These are phyloP conservation scores for Candida multigemmis DNA, from an alignment of 805 yeast genomes.

Conservation along the genomic window DNA sequence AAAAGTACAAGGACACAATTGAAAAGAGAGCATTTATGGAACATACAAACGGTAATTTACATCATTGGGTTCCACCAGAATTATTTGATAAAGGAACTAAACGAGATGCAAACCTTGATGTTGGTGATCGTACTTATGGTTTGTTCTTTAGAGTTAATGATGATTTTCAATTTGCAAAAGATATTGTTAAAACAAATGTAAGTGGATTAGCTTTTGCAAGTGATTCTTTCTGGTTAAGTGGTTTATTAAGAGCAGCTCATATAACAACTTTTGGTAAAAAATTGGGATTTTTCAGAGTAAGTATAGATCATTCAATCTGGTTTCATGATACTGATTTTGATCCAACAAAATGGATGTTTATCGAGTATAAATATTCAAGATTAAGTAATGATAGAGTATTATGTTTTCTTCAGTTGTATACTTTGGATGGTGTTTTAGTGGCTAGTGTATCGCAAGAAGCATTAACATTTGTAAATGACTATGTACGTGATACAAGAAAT, in stretches of 20 bases:
- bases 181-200: conserved; percentile 9
- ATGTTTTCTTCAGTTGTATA: conserved; percentile 15
- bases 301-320: conserved; percentile 26
- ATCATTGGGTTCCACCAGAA: conserved; percentile 7
- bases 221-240: conserved; percentile 23
- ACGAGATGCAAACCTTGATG: conserved; percentile 5
- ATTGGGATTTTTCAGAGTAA: conserved; percentile 22
- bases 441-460: conserved; percentile 27
- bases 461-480: no score
- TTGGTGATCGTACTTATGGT: conserved; percentile 16
- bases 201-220: conserved; percentile 14
- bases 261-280: conserved; percentile 6
- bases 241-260: conserved; percentile 17
- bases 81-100: no score
- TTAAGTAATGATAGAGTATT: conserved; percentile 26
- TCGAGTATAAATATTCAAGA: conserved; percentile 22
- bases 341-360: conserved; percentile 24
- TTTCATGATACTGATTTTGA: conserved; percentile 28
- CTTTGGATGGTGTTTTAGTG: conserved; percentile 17
- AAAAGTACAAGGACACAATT: conserved; percentile 10
- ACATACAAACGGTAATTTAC: conserved; percentile 14
- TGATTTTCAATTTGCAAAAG: conserved; percentile 13
- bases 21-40: conserved; percentile 7
- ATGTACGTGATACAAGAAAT: no score
- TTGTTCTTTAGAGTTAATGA: conserved; percentile 22